phyloP scores from a whole-genome alignment of 129 eudicot species.

The Chrysanthemum lavandulifolium region DNA sequence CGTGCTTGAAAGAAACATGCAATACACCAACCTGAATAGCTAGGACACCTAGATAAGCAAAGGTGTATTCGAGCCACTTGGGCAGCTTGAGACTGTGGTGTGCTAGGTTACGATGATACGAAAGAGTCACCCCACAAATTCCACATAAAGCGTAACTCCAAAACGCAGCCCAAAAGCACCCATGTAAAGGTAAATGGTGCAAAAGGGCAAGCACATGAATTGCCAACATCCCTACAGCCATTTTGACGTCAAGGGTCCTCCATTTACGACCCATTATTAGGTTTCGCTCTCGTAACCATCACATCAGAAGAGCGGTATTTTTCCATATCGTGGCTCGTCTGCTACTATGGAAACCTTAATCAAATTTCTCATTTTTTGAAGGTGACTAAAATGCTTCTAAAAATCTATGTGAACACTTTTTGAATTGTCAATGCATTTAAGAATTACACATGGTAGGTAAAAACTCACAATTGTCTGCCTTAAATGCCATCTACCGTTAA shows the following conservation, averaged over 20 bases:
- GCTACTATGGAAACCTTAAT: too few species aligned
- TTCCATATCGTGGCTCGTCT: background rate
- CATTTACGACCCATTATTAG: constrained; percentile 26
- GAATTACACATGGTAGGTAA: too few species aligned
- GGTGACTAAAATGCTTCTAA: too few species aligned
- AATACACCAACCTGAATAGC: constrained; percentile 16
- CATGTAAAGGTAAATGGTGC: constrained; percentile 35
- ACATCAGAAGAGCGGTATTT: constrained; percentile 22
- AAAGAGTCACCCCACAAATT: background rate
- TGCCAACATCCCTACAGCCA: background rate
- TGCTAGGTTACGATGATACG: constrained; percentile 28
- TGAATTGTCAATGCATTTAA: too few species aligned
- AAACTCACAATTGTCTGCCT: too few species aligned
- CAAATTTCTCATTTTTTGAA: too few species aligned
- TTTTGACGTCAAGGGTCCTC: constrained; percentile 12
- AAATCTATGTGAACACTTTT: too few species aligned
- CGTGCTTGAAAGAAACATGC: too few species aligned
- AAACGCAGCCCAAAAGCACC: constrained; percentile 19
- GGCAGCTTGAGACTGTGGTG: constrained; percentile 32
- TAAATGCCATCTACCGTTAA: too few species aligned
- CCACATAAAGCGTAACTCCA: background rate
- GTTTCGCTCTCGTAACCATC: constrained; percentile 22
- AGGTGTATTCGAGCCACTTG: constrained; percentile 35
- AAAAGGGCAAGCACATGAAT: constrained; percentile 24
- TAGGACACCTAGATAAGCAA: constrained; percentile 30